Conservation (phyloP, 352 stramenopile genomes). For the Globisporangium viniferum region DNA sequence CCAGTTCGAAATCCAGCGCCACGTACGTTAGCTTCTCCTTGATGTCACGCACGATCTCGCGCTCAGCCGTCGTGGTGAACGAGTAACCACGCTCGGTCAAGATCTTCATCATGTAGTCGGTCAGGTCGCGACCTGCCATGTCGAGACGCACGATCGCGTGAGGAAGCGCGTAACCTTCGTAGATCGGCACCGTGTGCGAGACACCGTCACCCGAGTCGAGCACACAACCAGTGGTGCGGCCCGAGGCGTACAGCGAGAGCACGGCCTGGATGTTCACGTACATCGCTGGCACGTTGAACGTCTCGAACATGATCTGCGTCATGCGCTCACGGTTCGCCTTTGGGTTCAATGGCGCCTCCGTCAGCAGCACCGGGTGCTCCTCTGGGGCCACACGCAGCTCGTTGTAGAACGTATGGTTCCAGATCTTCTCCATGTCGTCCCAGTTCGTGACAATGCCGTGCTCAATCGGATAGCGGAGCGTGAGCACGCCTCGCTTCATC, state of each 20-base stretch:
- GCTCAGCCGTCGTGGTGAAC: constrained; percentile 92
- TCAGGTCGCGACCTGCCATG: constrained; percentile 90
- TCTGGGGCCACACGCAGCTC: constrained; percentile 93
- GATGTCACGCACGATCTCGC: constrained; percentile 95
- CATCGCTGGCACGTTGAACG: constrained; percentile 91
- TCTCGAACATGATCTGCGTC: constrained; percentile 98
- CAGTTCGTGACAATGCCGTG: constrained; percentile 99
- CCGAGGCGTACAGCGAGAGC: constrained; percentile 41
- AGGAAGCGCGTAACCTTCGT: constrained; percentile 89
- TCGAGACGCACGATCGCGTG: constrained; percentile 50
- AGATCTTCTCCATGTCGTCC: constrained; percentile 99
- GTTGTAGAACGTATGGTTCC: constrained; percentile 99
- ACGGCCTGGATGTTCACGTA: constrained; percentile 95
- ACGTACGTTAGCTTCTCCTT: constrained; percentile 98
- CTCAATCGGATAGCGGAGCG: constrained; percentile 97
- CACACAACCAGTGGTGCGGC: neutral
- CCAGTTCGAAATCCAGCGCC: constrained; percentile 91
- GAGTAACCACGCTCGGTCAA: constrained; percentile 93
- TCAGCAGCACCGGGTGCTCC: constrained; percentile 95
- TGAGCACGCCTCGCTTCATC: constrained; percentile 92
- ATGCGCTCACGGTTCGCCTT: constrained; percentile 91
- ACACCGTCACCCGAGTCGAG: neutral
- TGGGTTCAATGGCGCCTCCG: constrained; percentile 93
- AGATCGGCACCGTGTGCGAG: constrained; percentile 95
- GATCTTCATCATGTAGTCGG: constrained; percentile 97